These are phyloP conservation scores for Alloascoidea hylecoeti DNA, from an alignment of 805 yeast genomes.

Conservation along the genomic window DNA sequence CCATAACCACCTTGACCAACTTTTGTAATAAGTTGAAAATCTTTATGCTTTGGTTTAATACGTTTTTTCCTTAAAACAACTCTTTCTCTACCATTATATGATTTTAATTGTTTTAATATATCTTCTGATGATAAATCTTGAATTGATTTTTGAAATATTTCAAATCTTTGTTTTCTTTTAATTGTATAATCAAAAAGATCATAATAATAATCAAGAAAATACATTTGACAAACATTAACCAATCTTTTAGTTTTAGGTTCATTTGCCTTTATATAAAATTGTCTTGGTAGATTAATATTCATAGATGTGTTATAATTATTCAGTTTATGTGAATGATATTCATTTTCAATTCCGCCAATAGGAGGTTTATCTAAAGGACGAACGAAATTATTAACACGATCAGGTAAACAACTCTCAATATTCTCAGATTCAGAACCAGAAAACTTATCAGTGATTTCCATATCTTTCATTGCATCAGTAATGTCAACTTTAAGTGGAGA, in stretches of 20 bases:
- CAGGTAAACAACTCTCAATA: background rate
- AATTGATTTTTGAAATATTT: slow-evolving; percentile 43
- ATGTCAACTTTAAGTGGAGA: too few relatives aligned
- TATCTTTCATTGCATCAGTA: too few relatives aligned
- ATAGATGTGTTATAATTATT: too few relatives aligned
- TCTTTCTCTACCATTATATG: slow-evolving; percentile 74
- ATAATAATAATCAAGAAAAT: slow-evolving; percentile 88
- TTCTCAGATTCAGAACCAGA: too few relatives aligned
- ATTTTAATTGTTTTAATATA: slow-evolving; percentile 50
- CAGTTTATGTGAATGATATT: too few relatives aligned
- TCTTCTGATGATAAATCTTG: slow-evolving; percentile 15
- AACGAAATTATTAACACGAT: background rate
- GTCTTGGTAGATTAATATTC: too few relatives aligned
- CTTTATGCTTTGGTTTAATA: slow-evolving; percentile 85
- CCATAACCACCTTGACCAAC: slow-evolving; percentile 99
- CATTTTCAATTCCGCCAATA: too few relatives aligned
- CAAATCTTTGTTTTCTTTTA: slow-evolving; percentile 66
- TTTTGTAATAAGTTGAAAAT: slow-evolving; percentile 92
- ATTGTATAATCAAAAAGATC: slow-evolving; percentile 91
- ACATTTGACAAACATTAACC: slow-evolving; percentile 87
- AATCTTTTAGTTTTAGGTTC: slow-evolving; percentile 70
- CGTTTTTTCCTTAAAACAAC: slow-evolving; percentile 79
- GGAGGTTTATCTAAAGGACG: too few relatives aligned
- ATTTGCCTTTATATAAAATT: slow-evolving; percentile 29
- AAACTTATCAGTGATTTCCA: too few relatives aligned